Conservation (phyloP, 1,284 basidiomycete species). For the Naganishia sp. region DNA sequence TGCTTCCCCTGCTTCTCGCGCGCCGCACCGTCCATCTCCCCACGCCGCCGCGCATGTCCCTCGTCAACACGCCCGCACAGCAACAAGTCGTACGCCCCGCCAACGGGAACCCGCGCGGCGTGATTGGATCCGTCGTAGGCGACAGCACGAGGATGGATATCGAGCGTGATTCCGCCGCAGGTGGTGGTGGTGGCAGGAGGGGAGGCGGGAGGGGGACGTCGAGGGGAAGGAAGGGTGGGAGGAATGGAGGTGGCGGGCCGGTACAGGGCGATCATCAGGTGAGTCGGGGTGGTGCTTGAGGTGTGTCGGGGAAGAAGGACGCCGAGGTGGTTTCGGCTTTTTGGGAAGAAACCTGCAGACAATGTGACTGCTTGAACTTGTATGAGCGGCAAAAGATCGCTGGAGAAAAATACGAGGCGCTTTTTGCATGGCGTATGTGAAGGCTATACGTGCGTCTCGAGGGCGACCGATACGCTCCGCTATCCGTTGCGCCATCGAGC, state of each 20-base stretch:
- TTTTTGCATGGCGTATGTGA: no score
- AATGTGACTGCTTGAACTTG: no score
- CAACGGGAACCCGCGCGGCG: background rate
- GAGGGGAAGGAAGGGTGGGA: background rate
- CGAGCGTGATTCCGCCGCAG: background rate
- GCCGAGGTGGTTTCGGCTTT: no score
- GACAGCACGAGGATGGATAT: constrained; percentile 16
- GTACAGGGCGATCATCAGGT: constrained; percentile 16
- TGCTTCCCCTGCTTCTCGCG: background rate
- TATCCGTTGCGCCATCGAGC: no score
- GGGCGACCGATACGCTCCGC: no score
- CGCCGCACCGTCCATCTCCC: background rate
- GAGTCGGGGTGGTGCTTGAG: background rate
- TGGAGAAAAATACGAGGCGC: no score
- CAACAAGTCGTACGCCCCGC: background rate
- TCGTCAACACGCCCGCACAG: background rate
- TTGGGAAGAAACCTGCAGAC: background rate
- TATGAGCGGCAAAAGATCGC: no score
- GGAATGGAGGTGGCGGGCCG: background rate
- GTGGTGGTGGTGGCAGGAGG: background rate
- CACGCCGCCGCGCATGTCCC: background rate
- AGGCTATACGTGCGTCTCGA: no score
- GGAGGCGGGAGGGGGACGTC: background rate
- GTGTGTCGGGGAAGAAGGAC: no score
- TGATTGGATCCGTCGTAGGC: background rate